These are phyloP conservation scores for Exserohilum rostratum DNA, from an alignment of 2,329 filamentous ascomycete genomes.

Conservation along the genomic window DNA sequence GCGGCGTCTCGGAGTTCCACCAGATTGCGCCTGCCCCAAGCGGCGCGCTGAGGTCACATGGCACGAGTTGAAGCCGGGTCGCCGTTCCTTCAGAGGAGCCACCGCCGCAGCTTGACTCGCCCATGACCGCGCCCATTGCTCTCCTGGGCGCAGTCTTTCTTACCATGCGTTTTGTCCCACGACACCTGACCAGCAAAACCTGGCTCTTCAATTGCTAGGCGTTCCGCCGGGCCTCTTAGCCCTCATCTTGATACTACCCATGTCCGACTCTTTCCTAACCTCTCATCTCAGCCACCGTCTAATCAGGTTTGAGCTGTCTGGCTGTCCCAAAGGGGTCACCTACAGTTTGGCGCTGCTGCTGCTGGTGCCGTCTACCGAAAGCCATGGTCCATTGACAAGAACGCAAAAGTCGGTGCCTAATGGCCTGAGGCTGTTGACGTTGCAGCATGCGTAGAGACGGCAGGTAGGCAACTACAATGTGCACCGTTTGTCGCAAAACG, in stretches of 20 bases:
- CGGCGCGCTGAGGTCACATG: conserved; percentile 24
- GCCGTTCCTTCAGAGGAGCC: too few relatives aligned
- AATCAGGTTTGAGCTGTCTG: conserved; percentile 32
- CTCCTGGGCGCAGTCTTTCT: conserved; percentile 23
- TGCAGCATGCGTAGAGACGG: conserved; percentile 3
- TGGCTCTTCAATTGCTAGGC: conserved; percentile 29
- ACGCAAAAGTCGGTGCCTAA: conserved; percentile 42
- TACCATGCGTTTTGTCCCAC: conserved; percentile 29
- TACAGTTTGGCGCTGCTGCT: conserved; percentile 24
- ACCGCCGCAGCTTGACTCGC: too few relatives aligned
- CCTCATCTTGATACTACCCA: too few relatives aligned
- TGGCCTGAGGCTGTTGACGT: conserved; percentile 23
- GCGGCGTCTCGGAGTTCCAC: conserved; percentile 26
- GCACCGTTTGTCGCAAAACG: conserved; percentile 10
- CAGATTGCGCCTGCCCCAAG: conserved; percentile 18
- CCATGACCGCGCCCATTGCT: conserved; percentile 18
- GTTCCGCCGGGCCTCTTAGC: too few relatives aligned
- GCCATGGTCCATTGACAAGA: conserved; percentile 32
- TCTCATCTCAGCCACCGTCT: conserved; percentile 35
- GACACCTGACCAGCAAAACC: conserved; percentile 41
- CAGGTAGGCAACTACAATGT: conserved; percentile 19
- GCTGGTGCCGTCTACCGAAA: conserved; percentile 24
- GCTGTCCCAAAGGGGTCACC: conserved; percentile 20
- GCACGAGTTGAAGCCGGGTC: conserved; percentile 32
- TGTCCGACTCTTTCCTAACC: conserved; percentile 37